Percentiles rank a stretch among this genome's conserved stretches.
These are phyloP conservation scores for Alternaria panax DNA, from an alignment of 2,329 filamentous ascomycete genomes.

Conservation along the genomic window DNA sequence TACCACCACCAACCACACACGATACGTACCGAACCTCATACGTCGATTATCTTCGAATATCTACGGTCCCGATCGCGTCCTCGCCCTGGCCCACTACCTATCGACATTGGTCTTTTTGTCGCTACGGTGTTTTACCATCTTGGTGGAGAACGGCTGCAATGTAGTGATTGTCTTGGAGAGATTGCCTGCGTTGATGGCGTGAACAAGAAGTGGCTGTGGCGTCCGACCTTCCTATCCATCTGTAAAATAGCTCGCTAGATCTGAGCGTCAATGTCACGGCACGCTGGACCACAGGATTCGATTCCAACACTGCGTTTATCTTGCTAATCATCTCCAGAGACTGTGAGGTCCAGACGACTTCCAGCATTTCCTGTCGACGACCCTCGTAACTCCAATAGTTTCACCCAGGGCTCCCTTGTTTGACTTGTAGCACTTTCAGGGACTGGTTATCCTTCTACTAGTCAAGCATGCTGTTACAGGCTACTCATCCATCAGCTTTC, in stretches of 20 bases:
- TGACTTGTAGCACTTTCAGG: no score
- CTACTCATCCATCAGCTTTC: not conserved
- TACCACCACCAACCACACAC: not conserved
- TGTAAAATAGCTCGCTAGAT: no score
- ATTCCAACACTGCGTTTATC: no score
- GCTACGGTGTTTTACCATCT: not conserved
- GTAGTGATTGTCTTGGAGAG: not conserved
- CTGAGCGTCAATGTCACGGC: no score
- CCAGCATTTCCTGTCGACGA: no score
- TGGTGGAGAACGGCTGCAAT: not conserved
- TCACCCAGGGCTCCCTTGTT: no score
- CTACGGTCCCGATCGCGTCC: not conserved
- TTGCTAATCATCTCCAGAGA: no score
- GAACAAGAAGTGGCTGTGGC: not conserved
- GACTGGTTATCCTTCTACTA: accelerated
- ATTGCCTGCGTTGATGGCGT: not conserved
- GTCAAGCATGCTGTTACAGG: no score
- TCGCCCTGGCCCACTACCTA: not conserved
- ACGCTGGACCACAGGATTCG: no score
- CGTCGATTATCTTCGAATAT: not conserved
- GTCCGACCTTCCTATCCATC: no score
- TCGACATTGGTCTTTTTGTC: not conserved
- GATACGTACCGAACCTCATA: not conserved
- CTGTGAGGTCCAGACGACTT: no score
- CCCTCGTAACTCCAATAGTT: not conserved